Evolutionary conservation across 169 alveolate genomes (phyloP).

Genomic region (Haemoproteus tartakovskyi): DNA sequence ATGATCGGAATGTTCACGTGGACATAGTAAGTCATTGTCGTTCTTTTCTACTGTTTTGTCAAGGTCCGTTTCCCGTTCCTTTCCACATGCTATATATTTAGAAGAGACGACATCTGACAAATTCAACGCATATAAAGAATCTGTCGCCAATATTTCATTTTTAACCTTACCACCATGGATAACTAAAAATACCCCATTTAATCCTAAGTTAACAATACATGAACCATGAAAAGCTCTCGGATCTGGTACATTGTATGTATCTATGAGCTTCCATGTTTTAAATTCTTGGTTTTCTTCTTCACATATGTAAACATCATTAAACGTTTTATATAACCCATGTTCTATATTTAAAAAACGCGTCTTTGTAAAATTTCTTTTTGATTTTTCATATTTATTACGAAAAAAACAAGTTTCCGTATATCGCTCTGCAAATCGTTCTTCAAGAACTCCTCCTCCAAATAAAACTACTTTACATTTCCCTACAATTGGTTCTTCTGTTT

Average conservation of each 20-base stretch:
- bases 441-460: constrained; percentile 56
- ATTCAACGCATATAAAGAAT: constrained; percentile 43
- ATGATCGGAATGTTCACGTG: no score
- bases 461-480: constrained; percentile 29
- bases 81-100: no score
- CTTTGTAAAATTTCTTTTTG: neutral
- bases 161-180: constrained; percentile 61
- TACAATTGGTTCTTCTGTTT: neutral
- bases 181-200: constrained; percentile 43
- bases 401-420: no score
- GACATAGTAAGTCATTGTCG: no score
- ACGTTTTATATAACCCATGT: constrained; percentile 23
- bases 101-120: no score
- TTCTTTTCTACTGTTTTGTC: no score
- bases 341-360: constrained; percentile 7
- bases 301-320: constrained; percentile 58
- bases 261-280: constrained; percentile 8
- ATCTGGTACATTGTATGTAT: constrained; percentile 45
- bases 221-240: constrained; percentile 66
- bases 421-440: constrained; percentile 19
- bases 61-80: no score
- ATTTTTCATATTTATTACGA: no score
- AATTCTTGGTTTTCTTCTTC: constrained; percentile 28
- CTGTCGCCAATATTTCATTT: constrained; percentile 21
- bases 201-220: constrained; percentile 42